A percentile compares a stretch with the other conserved stretches of the same genome.
Conservation (phyloP, 2,329 filamentous ascomycete species). For the Pleochaeta shiraiana region DNA sequence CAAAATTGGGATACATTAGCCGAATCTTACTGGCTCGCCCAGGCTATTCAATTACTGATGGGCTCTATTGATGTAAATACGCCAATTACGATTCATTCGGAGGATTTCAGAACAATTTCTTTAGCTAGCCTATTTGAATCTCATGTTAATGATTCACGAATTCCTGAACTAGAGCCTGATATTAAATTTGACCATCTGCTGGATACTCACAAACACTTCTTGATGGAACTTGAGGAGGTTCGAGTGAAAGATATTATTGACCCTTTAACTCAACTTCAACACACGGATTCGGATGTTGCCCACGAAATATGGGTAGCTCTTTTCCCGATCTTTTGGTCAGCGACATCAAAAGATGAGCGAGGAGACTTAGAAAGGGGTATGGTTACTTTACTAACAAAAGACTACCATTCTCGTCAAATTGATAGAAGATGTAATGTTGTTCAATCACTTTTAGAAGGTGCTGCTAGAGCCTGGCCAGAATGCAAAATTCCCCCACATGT, state of each 20-base stretch:
- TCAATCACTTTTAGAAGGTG: conserved; percentile 74
- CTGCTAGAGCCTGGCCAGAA: conserved; percentile 61
- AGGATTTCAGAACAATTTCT: conserved; percentile 65
- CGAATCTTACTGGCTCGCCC: conserved; percentile 92
- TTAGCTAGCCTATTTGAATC: conserved; percentile 51
- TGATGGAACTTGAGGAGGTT: conserved; percentile 63
- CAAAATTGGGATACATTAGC: conserved; percentile 95
- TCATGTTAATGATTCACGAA: conserved; percentile 45
- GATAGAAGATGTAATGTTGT: conserved; percentile 93
- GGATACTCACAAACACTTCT: conserved; percentile 58
- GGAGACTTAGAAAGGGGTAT: conserved; percentile 78
- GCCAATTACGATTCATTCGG: conserved; percentile 53
- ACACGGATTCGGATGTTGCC: conserved; percentile 60
- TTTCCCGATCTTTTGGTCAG: conserved; percentile 89
- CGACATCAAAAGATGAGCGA: conserved; percentile 68
- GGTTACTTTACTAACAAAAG: conserved; percentile 77
- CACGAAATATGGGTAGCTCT: conserved; percentile 79
- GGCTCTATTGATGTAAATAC: conserved; percentile 74
- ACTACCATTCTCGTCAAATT: conserved; percentile 85
- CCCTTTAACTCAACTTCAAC: conserved; percentile 77
- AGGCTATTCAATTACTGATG: conserved; percentile 82
- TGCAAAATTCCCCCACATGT: conserved; percentile 93
- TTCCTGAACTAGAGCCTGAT: conserved; percentile 51
- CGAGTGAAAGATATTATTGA: conserved; percentile 77
- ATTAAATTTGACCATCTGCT: conserved; percentile 66